Base-by-base conservation (phyloP, 2,329 filamentous ascomycete genomes). In the Epichloe hybrida region DNA sequence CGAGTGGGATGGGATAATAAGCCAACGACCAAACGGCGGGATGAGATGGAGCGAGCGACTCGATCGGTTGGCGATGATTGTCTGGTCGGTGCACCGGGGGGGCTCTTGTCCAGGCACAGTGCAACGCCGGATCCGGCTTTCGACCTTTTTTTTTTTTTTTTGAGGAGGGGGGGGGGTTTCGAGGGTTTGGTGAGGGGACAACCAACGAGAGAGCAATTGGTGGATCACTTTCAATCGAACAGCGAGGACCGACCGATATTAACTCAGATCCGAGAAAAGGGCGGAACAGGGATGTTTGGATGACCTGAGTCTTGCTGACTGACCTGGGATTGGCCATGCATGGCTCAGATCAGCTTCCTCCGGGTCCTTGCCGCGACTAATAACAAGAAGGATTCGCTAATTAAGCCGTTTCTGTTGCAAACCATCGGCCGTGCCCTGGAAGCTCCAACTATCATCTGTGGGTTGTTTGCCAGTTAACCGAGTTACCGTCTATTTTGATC, bases 281-380 rank as follows among this genome's bases (percentile, higher is more conserved):
- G 51, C 43, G 51, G 43, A 50, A n/a, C 50, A 52, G 46, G 49
- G 44, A 37, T 51, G 34, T 34, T 27, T 45, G 42, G 40, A 41
- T 12, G 34, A 43, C 15, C 11, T 34, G 42, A 44, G 17, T 17
- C 42, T 44, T n/a, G 23, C 12, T 44, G 21, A 12, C 17, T 15
- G 9, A 27, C 20, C 6, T 9, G 21, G 20, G 36, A 37, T 40
- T 13, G 46, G 9, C 21, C 5, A n/a, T 27, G 27, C 8, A n/a
- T 36, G 23, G 46, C 6, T 23, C 37, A 20, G 46, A 23, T 41
- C 7, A 41, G 15, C 6, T 36, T 41, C 37, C 9, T 41, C 23
- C 23, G 27, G 38, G 38, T 35, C 17, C 3, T 41, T 41, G 46
- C 37, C 9, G 46, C 37, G 7, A 8, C 42, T 34, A 15, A 20